phyloP scores from a whole-genome alignment of 1,284 basidiomycete genomes.

The Puccinia hordei region DNA sequence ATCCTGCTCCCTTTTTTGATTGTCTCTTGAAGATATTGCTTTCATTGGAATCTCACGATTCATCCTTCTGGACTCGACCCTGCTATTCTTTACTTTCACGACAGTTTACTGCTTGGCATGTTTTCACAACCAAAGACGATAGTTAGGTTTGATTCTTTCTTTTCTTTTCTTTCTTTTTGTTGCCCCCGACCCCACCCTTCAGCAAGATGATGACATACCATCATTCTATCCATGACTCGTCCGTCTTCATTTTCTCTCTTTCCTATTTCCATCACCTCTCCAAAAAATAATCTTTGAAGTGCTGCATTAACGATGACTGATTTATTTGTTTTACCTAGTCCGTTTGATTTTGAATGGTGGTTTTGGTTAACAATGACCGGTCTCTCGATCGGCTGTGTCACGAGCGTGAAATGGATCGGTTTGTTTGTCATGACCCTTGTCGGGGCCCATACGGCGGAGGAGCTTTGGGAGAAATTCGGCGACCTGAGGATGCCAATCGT shows the following conservation, averaged over 20 bases:
- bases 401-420: slow-evolving; percentile 94
- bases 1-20: neutral
- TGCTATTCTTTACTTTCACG: slow-evolving; percentile 96
- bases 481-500: slow-evolving; percentile 88
- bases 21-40: slow-evolving; percentile 69
- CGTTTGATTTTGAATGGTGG: slow-evolving; percentile 96
- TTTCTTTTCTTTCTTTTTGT: neutral
- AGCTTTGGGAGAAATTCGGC: slow-evolving; percentile 98
- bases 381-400: slow-evolving; percentile 90
- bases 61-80: slow-evolving; percentile 95
- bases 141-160: slow-evolving; percentile 6
- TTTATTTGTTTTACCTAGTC: slow-evolving; percentile 68
- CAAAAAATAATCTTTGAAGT: neutral
- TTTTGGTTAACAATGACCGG: slow-evolving; percentile 88
- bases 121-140: slow-evolving; percentile 85
- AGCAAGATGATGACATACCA: neutral
- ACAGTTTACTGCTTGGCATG: slow-evolving; percentile 92
- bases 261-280: neutral
- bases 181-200: neutral
- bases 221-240: no score
- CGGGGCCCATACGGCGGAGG: slow-evolving; percentile 93
- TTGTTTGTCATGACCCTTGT: slow-evolving; percentile 92
- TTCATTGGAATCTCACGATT: slow-evolving; percentile 96
- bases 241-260: neutral
- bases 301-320: neutral